Evolutionary conservation across 768 basidiomycete species (phyloP).

Genomic region (Mycena epipterygia): DNA sequence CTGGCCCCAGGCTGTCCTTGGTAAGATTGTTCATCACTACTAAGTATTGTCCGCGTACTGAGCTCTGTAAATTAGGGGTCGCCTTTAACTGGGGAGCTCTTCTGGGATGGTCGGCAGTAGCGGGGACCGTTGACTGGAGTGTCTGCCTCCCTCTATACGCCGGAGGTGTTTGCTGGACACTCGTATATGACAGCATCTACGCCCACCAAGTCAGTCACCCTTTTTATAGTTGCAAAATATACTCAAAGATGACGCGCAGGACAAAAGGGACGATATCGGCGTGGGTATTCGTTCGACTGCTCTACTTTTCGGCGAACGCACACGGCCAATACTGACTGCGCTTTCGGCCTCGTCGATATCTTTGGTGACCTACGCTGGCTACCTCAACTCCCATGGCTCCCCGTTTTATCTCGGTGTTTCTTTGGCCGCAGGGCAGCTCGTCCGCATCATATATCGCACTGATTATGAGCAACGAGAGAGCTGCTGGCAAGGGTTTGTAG

Average conservation of each 20-base stretch:
- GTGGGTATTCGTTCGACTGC: constrained; percentile 96
- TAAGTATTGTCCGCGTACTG: background rate
- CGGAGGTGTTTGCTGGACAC: constrained; percentile 92
- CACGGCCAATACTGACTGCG: constrained; percentile 79
- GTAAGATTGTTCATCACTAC: constrained; percentile 58
- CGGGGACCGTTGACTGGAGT: constrained; percentile 83
- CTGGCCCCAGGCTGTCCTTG: constrained; percentile 97
- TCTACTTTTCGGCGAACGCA: constrained; percentile 85
- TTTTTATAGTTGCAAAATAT: background rate
- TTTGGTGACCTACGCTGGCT: constrained; percentile 82
- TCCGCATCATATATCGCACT: constrained; percentile 79
- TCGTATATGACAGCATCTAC: constrained; percentile 98
- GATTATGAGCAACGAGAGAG: constrained; percentile 82
- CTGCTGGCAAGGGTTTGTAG: constrained; percentile 92
- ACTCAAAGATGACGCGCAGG: constrained; percentile 59
- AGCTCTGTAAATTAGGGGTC: constrained; percentile 66
- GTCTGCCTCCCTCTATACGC: constrained; percentile 91
- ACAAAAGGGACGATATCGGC: constrained; percentile 90
- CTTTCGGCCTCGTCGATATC: constrained; percentile 83
- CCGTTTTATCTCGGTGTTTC: constrained; percentile 87
- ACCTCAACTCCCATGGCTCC: constrained; percentile 80
- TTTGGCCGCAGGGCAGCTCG: constrained; percentile 82
- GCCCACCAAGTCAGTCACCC: constrained; percentile 85
- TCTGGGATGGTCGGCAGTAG: constrained; percentile 96
- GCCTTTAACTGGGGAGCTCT: constrained; percentile 98